Evolutionary conservation across 164 flowering plant species (phyloP), one percentile per base, ranked within the genome.

Genomic region (Stephania yunnanensis): DNA sequence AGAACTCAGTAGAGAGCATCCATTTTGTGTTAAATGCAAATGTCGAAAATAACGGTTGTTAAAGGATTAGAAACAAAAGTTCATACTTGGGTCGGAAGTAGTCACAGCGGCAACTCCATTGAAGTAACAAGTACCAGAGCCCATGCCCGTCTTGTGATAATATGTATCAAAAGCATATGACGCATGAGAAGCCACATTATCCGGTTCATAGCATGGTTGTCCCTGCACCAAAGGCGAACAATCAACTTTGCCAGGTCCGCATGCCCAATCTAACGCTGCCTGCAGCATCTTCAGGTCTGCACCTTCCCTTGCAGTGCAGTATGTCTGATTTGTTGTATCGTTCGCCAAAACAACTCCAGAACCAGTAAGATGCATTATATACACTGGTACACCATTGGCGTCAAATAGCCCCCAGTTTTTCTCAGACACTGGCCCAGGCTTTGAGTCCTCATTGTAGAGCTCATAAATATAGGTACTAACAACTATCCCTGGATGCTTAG

Each of bases 351-450:
- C 87, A 15, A 87, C 82, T 52, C 97, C 98, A 13, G 94, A 88
- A 69, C 86, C 97, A 5, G 88, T 85, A 76, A 93, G 75, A 64
- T 85, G 94, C 52, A 93, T 80, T 44, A 76, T 83, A 74, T 93
- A 93, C 22, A 87, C 73, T 3, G 97, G 97, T 36, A 74, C 31
- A 30, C 97, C 96, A 80, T 84, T 85, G 29, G 87, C 81, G 74
- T 91, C 85, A 82, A 93, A 93, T 12, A 94, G 86, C 9, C 98
- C 98, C 98, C 97, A 94, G 71, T 92, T 94, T 85, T 88, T 88
- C 79, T 94, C 98, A 0, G 98, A 94, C 15, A 84, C 71, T 1
- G 89, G 74, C 17, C 95, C 98, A 46, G 91, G 85, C 75, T 87
- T 88, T 78, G 75, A 48, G 79, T 94, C 95, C 81, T 94, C 98